Evolutionary conservation across 108 stramenopile species (phyloP).

Genomic region (Schizochytrium sp.): DNA sequence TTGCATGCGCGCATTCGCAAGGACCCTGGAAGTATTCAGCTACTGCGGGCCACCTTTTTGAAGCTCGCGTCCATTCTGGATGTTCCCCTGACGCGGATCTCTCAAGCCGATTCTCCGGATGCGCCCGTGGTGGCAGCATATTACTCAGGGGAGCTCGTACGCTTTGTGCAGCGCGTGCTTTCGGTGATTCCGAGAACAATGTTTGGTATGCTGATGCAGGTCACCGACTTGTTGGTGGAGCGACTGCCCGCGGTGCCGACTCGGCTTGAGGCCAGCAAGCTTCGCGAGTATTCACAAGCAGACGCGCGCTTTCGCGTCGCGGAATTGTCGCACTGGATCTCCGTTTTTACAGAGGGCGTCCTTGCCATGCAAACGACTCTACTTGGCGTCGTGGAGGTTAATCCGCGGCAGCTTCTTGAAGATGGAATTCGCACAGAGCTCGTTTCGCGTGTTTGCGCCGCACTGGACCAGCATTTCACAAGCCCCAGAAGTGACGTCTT

Average conservation of each 20-base stretch:
- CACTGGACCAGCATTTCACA: constrained; percentile 28
- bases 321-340: constrained; percentile 52
- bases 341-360: constrained; percentile 58
- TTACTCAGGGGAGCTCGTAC: constrained; percentile 53
- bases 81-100: constrained; percentile 49
- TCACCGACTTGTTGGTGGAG: constrained; percentile 37
- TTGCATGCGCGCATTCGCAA: constrained; percentile 44
- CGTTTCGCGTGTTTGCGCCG: constrained; percentile 38
- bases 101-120: constrained; percentile 45
- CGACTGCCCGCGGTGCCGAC: constrained; percentile 33
- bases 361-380: constrained; percentile 56
- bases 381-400: constrained; percentile 52
- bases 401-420: constrained; percentile 50
- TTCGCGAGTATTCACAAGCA: constrained; percentile 43
- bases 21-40: constrained; percentile 46
- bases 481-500: background rate
- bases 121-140: constrained; percentile 39
- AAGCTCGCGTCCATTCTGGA: constrained; percentile 57
- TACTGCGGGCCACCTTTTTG: constrained; percentile 54
- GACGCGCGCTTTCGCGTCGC: constrained; percentile 41
- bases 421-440: constrained; percentile 57
- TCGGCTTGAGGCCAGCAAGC: constrained; percentile 41
- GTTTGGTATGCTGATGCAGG: constrained; percentile 45
- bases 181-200: constrained; percentile 53
- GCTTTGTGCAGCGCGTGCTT: constrained; percentile 51